phyloP scores from a whole-genome alignment of 129 eudicot species.

The Centella asiatica region DNA sequence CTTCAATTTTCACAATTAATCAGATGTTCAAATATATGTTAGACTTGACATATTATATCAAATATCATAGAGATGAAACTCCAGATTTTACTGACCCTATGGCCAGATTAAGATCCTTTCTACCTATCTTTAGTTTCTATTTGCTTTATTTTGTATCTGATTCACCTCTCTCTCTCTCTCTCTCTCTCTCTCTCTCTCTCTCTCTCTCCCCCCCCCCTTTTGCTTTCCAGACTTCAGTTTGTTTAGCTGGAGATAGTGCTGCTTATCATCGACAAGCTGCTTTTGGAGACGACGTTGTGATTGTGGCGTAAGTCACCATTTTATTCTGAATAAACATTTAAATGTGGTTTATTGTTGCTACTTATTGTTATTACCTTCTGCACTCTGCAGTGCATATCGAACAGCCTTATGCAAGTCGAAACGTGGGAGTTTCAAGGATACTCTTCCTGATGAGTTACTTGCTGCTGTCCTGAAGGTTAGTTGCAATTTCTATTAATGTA shows the following conservation, averaged over 20 bases:
- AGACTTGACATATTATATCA: too few species aligned
- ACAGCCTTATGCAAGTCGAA: slow-evolving; percentile 85
- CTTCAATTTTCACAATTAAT: too few species aligned
- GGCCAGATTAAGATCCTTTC: too few species aligned
- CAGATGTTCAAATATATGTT: too few species aligned
- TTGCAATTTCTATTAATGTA: too few species aligned
- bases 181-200: background rate
- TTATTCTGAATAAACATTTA: background rate
- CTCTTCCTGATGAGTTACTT: slow-evolving; percentile 88
- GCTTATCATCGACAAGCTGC: slow-evolving; percentile 44
- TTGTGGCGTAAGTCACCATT: slow-evolving; percentile 71
- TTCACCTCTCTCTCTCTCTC: background rate
- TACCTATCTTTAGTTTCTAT: too few species aligned
- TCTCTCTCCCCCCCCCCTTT: background rate
- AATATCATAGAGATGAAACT: too few species aligned
- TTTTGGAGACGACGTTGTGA: slow-evolving; percentile 83
- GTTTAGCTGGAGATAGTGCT: slow-evolving; percentile 62
- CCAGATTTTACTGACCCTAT: too few species aligned
- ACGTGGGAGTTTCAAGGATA: slow-evolving; percentile 92
- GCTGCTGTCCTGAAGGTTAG: slow-evolving; percentile 82
- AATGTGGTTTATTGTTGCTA: background rate
- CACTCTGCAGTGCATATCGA: slow-evolving; percentile 61
- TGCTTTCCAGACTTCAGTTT: slow-evolving; percentile 47
- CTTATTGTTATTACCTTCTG: background rate
- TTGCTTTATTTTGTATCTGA: background rate